These are phyloP conservation scores for Neofusicoccum kwambonambiense DNA, from an alignment of 2,329 filamentous ascomycete genomes.

Conservation along the genomic window DNA sequence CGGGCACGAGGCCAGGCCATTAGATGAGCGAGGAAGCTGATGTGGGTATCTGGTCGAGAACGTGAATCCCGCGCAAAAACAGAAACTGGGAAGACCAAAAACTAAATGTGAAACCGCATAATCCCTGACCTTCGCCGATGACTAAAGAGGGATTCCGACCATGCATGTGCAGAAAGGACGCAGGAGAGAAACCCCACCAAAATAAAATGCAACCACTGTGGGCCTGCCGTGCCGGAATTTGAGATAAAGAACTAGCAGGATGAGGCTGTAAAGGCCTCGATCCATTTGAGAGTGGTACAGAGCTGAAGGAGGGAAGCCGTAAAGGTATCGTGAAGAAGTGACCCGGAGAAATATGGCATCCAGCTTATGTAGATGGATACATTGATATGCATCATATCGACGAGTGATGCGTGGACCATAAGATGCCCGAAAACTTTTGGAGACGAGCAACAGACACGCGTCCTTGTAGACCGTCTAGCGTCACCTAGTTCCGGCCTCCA, in stretches of 20 bases:
- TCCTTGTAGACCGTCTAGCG: neutral
- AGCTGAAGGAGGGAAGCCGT: neutral
- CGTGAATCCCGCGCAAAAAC: neutral
- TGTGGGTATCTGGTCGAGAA: slow-evolving; percentile 12
- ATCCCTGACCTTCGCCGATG: neutral
- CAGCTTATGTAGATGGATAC: neutral
- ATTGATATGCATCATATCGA: neutral
- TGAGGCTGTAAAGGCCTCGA: neutral
- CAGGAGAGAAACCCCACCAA: neutral
- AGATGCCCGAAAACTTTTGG: neutral
- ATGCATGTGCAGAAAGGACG: neutral
- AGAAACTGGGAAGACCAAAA: neutral
- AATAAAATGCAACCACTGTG: slow-evolving; percentile 1
- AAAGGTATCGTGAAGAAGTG: slow-evolving; percentile 3
- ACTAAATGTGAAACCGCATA: neutral
- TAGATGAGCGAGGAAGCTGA: neutral
- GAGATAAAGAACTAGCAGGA: neutral
- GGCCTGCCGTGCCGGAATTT: neutral
- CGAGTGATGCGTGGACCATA: neutral
- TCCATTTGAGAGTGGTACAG: neutral
- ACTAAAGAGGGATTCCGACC: slow-evolving; percentile 8
- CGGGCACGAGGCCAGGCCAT: neutral
- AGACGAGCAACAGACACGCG: neutral
- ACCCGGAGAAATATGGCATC: neutral
- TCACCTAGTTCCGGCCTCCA: slow-evolving; percentile 21